Evolutionary conservation across 768 basidiomycete species (phyloP).

Genomic region (Galerina marginata): DNA sequence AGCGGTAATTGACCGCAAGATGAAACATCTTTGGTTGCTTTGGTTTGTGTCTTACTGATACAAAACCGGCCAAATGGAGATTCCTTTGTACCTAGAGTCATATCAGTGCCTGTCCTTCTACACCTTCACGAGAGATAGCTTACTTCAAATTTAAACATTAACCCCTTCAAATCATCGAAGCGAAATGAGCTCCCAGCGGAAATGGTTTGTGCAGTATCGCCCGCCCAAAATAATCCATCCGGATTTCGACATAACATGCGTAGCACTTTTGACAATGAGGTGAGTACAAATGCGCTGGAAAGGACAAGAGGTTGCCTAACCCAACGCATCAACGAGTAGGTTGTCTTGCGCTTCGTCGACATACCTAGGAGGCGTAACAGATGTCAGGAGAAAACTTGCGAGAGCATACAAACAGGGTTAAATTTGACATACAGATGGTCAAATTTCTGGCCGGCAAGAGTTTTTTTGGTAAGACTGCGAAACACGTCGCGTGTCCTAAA

Average conservation of each 20-base stretch:
- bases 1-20: conserved; percentile 69
- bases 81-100: conserved; percentile 10
- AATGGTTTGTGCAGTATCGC: conserved; percentile 82
- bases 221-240: conserved; percentile 79
- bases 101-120: background rate
- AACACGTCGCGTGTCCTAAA: conserved; percentile 58
- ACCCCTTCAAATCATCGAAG: conserved; percentile 74
- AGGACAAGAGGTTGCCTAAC: conserved; percentile 38
- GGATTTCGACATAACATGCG: conserved; percentile 64
- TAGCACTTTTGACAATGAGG: conserved; percentile 49
- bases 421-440: conserved; percentile 55
- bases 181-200: conserved; percentile 73
- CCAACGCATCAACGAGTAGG: conserved; percentile 63
- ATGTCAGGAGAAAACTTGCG: background rate
- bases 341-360: conserved; percentile 79
- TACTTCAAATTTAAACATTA: conserved; percentile 67
- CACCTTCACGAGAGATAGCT: background rate
- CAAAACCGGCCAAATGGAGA: background rate
- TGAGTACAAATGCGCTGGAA: background rate
- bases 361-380: conserved; percentile 45
- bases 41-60: background rate
- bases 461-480: conserved; percentile 31
- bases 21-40: conserved; percentile 50
- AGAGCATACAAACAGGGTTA: background rate
- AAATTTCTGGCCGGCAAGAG: conserved; percentile 46